Conservation (phyloP, 805 yeast species). For the Kodamaea laetipori region DNA sequence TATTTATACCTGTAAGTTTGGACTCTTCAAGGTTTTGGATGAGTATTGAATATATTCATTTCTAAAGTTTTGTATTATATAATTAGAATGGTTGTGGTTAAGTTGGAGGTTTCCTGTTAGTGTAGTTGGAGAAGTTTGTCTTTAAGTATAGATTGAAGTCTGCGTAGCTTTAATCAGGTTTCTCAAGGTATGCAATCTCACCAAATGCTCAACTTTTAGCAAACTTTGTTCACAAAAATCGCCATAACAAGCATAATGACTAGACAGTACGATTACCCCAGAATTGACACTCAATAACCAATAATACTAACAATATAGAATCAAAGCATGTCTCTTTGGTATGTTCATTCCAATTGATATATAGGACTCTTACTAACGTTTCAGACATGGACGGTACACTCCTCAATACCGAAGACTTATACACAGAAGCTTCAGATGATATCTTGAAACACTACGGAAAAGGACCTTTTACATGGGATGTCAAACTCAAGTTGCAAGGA, state of each 20-base stretch:
- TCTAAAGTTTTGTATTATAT: too few species aligned
- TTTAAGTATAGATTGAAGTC: too few species aligned
- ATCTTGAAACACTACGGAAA: slow-evolving; percentile 67
- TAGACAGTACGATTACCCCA: slow-evolving; percentile 1
- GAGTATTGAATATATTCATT: too few species aligned
- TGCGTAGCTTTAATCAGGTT: too few species aligned
- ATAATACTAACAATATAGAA: slow-evolving; percentile 18
- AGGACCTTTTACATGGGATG: slow-evolving; percentile 87
- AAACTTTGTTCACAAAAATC: too few species aligned
- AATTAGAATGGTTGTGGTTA: too few species aligned
- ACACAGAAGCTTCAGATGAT: slow-evolving; percentile 75
- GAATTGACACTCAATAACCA: too few species aligned
- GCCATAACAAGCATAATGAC: not conserved
- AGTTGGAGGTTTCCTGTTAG: too few species aligned
- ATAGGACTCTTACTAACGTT: slow-evolving; percentile 18
- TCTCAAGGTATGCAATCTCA: too few species aligned
- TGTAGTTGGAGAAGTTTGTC: too few species aligned
- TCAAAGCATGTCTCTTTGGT: slow-evolving; percentile 75
- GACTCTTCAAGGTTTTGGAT: too few species aligned
- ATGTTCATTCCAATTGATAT: slow-evolving; percentile 27
- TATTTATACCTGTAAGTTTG: too few species aligned
- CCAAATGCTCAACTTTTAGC: not conserved
- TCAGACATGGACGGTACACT: slow-evolving; percentile 93
- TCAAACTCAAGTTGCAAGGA: slow-evolving; percentile 86
- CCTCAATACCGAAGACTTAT: slow-evolving; percentile 88